These are phyloP conservation scores for Apostasia shenzhenica DNA, from an alignment of 106 monocot species.

Conservation along the genomic window DNA sequence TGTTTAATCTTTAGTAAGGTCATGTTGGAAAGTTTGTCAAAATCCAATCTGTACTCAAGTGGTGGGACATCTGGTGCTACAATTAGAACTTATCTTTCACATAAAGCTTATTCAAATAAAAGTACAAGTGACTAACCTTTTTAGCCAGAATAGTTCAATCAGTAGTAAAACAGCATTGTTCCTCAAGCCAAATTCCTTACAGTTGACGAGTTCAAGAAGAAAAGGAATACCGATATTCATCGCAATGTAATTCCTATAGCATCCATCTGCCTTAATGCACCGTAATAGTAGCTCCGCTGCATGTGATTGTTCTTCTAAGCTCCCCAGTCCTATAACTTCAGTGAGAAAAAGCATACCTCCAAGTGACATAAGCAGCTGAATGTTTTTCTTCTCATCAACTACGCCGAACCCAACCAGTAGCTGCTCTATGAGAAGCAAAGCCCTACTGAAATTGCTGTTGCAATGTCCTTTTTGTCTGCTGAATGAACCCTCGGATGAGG, in stretches of 20 bases:
- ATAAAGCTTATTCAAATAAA: neutral
- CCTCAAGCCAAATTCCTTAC: constrained; percentile 23
- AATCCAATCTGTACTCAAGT: too few species aligned
- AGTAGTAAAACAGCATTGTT: constrained; percentile 21
- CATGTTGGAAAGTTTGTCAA: too few species aligned
- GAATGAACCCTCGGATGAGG: constrained; percentile 8
- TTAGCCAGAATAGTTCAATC: constrained; percentile 39
- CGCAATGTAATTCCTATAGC: constrained; percentile 40
- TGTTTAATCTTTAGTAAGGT: too few species aligned
- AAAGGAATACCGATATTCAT: constrained; percentile 12
- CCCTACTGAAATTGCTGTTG: constrained; percentile 17
- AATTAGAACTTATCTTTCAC: too few species aligned
- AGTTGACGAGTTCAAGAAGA: constrained; percentile 35
- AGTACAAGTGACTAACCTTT: constrained; percentile 20
- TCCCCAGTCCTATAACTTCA: constrained; percentile 21
- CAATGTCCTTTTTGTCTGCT: neutral
- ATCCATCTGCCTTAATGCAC: constrained; percentile 42
- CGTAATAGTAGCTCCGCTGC: constrained; percentile 16
- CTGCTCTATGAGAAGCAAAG: constrained; percentile 20
- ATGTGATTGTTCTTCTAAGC: constrained; percentile 17
- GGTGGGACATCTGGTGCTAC: too few species aligned
- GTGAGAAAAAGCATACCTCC: constrained; percentile 40
- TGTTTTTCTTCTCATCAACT: constrained; percentile 29
- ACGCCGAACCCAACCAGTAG: constrained; percentile 14
- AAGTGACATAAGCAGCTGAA: constrained; percentile 31